Conservation (phyloP, 257 asterid species). For the Oldenlandia corymbosa region DNA sequence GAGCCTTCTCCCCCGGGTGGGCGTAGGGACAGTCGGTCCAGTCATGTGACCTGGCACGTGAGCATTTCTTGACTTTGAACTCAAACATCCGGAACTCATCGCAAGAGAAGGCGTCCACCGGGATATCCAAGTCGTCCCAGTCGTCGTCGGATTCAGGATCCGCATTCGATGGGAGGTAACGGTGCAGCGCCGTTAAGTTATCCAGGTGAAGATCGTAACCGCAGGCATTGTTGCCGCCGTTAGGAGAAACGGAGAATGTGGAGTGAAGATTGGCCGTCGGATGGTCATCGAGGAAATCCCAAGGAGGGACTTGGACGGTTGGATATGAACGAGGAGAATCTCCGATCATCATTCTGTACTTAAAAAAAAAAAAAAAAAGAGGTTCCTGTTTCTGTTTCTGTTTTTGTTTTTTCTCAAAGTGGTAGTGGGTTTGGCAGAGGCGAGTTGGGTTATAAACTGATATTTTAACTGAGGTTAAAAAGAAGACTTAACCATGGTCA, state of each 20-base stretch:
- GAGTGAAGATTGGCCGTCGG: conserved; percentile 44
- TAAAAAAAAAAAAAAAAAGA: too few relatives aligned
- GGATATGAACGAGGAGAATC: conserved; percentile 43
- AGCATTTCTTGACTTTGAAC: conserved; percentile 69
- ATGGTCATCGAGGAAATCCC: conserved; percentile 48
- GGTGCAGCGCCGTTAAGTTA: conserved; percentile 53
- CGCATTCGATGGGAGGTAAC: conserved; percentile 53
- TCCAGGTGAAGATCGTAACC: conserved; percentile 24
- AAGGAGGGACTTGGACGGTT: conserved; percentile 63
- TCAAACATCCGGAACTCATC: conserved; percentile 84
- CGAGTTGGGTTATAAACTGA: conserved; percentile 38
- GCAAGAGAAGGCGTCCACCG: conserved; percentile 73
- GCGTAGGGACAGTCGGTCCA: conserved; percentile 95
- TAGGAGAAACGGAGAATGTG: conserved; percentile 19
- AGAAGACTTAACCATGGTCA: conserved; percentile 28
- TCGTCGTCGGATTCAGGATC: conserved; percentile 28
- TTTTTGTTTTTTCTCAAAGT: background rate
- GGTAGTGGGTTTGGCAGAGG: conserved; percentile 1
- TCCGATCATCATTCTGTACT: conserved; percentile 40
- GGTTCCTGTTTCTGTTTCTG: background rate
- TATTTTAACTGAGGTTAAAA: conserved; percentile 38
- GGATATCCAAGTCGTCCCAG: conserved; percentile 49
- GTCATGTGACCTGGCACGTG: conserved; percentile 74
- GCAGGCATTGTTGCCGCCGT: conserved; percentile 14
- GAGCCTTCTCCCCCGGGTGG: conserved; percentile 92